Conservation (phyloP, 179 eudicot species). For the Beta corolliflora region DNA sequence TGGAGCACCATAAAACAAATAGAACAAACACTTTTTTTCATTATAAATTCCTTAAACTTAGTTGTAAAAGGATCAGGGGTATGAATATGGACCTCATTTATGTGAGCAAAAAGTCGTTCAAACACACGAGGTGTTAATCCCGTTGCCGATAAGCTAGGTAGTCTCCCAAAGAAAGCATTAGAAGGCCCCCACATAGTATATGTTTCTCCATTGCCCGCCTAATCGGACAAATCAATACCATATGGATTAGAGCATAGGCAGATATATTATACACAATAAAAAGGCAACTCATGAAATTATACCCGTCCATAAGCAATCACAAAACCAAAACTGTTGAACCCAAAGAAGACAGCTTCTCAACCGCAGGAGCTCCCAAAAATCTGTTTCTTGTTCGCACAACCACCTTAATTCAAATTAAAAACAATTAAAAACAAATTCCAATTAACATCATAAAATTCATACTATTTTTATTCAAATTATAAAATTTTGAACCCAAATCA, state of each 20-base stretch:
- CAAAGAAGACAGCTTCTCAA: too few species aligned
- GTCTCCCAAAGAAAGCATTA: slow-evolving; percentile 77
- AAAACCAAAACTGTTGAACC: slow-evolving; percentile 78
- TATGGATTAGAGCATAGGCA: too few species aligned
- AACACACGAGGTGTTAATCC: slow-evolving; percentile 96
- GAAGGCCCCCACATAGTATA: slow-evolving; percentile 99
- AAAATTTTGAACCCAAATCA: too few species aligned
- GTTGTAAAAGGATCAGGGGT: not conserved
- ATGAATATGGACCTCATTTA: slow-evolving; percentile 60
- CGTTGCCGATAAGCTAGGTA: slow-evolving; percentile 61
- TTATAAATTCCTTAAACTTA: not conserved
- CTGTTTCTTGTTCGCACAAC: too few species aligned
- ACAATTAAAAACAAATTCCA: too few species aligned
- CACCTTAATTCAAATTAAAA: too few species aligned
- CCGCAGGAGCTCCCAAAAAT: slow-evolving; percentile 66
- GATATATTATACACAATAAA: too few species aligned
- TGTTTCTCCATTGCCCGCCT: slow-evolving; percentile 99
- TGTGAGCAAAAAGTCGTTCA: slow-evolving; percentile 72
- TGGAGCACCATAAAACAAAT: slow-evolving; percentile 30
- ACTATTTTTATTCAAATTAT: too few species aligned
- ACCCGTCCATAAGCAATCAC: slow-evolving; percentile 99
- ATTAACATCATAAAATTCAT: too few species aligned
- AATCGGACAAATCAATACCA: slow-evolving; percentile 15
- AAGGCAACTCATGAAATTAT: slow-evolving; percentile 14
- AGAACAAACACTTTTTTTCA: not conserved